Base-by-base conservation (phyloP, 139 green algal species). In the Ettlia oleoabundans region DNA sequence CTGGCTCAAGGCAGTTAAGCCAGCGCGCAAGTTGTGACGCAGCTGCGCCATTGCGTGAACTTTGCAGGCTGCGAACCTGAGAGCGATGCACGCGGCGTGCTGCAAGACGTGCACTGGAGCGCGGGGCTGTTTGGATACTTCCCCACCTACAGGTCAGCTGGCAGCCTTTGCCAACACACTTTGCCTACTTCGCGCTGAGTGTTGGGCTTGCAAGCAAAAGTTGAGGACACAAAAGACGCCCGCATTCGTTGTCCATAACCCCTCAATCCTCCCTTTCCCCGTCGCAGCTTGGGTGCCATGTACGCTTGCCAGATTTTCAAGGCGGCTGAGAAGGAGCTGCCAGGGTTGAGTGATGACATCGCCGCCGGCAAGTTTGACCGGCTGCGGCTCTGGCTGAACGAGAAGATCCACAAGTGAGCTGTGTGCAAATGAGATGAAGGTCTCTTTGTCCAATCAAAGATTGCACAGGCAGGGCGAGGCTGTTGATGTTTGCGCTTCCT, bases 31-130 rank as follows among this genome's bases (percentile, higher is more conserved):
- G n/a, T n/a, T n/a, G n/a, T n/a, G n/a, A n/a, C n/a, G n/a, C n/a
- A n/a, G n/a, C n/a, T n/a, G n/a, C n/a, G n/a, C n/a, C n/a, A n/a
- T n/a, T n/a, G n/a, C n/a, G n/a, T n/a, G n/a, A n/a, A n/a, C n/a
- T n/a, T n/a, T n/a, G n/a, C n/a, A n/a, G n/a, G 85, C 24, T 79
- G 82, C 10, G 58, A 63, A 28, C 93, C 94, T 0, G 64, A 72
- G 40, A 85, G 76, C 47, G 94, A 97, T 70, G 88, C 92, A 0
- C 71, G 94, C 73, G 95, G 95, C 33, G 92, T 90, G 77, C 86
- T 98, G 78, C 95, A 97, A 87, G 94, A 98, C 76, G 88, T 97
- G 35, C 95, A 98, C 88, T 98, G 95, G 95, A 85, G 74, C 22
- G 82, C 85, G 10, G 92, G 93, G 28, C 68, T 88, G 6, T 91